Conservation (phyloP, 2,329 filamentous ascomycete species). For the Sporothrix sp. region DNA sequence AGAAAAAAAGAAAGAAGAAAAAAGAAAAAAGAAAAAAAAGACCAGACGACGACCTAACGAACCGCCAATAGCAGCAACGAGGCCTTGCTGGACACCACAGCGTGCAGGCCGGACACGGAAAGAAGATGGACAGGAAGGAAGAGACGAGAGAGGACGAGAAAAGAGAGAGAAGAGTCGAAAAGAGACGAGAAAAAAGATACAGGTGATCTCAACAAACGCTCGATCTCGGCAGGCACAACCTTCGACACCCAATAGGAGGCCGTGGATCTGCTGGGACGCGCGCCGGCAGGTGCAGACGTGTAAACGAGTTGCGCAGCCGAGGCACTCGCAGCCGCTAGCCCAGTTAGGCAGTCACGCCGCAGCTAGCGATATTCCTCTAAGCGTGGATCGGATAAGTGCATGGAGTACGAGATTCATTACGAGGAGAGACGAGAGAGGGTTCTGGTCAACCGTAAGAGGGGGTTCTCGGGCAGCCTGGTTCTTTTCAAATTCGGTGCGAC, state of each 20-base stretch:
- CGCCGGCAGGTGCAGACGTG: too few relatives aligned
- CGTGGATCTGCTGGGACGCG: not conserved
- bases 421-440: too few relatives aligned
- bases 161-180: not conserved
- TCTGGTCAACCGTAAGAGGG: too few relatives aligned
- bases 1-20: too few relatives aligned
- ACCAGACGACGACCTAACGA: conserved; percentile 35
- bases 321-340: not conserved
- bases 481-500: too few relatives aligned
- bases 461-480: too few relatives aligned
- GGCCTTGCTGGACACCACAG: too few relatives aligned
- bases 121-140: conserved; percentile 26
- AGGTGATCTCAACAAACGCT: too few relatives aligned
- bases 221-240: too few relatives aligned
- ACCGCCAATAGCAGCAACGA: conserved; percentile 34
- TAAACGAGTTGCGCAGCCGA: not conserved
- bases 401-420: not conserved
- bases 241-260: conserved; percentile 2
- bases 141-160: not conserved
- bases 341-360: conserved; percentile 1
- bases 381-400: not conserved
- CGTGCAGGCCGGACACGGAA: too few relatives aligned
- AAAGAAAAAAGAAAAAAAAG: too few relatives aligned
- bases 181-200: not conserved
- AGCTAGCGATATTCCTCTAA: not conserved